Evolutionary conservation across 2,329 filamentous ascomycete genomes (phyloP), one percentile per base, ranked within the genome.

Genomic region (Diaporthe vaccinii): DNA sequence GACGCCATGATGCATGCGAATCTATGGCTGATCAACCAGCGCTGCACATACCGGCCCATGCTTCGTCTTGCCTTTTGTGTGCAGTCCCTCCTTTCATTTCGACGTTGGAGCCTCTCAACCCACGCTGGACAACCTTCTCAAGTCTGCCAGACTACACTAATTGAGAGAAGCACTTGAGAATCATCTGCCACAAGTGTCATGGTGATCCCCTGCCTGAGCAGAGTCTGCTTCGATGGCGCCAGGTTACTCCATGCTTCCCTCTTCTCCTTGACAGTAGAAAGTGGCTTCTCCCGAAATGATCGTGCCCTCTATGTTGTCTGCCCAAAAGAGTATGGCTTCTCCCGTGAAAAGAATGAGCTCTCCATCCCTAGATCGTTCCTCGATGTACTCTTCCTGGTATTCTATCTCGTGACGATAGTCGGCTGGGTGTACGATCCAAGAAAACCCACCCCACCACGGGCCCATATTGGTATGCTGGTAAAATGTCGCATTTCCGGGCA

Each of bases 241-340:
- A 39, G 34, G 22, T 3, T 41, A 6, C 57, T 59, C 5, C 34
- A 7, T 59, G 31, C 14, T 4, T 61, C 4, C 14, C 12, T 17
- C 9, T 34, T 34, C 28, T 4, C 2, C 46, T 25, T 5, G 31
- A 7, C 62, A 44, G 31, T 51, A 68, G 46, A 68, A 68, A 7
- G n/a, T 68, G 46, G 46, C 62, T 10, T 51, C 46, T 25, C 62
- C 62, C 3, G 62, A 68, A n/a, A 14, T 17, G 44, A 68, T 68
- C 5, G 28, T 67, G 17, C 2, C 36, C 9, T 0, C 1, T 1
- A 8, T 10, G 2, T 22, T 20, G 25, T 17, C 2, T 12, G 3
- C 0, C 3, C 6, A 1, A 10, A 51, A 20, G 28, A 53, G 1
- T 51, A 68, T 51, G 46, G 62, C 12, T 46, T 68, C 62, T 31